phyloP scores from a whole-genome alignment of 2,329 filamentous ascomycete genomes.

The Epichloe uncinata region DNA sequence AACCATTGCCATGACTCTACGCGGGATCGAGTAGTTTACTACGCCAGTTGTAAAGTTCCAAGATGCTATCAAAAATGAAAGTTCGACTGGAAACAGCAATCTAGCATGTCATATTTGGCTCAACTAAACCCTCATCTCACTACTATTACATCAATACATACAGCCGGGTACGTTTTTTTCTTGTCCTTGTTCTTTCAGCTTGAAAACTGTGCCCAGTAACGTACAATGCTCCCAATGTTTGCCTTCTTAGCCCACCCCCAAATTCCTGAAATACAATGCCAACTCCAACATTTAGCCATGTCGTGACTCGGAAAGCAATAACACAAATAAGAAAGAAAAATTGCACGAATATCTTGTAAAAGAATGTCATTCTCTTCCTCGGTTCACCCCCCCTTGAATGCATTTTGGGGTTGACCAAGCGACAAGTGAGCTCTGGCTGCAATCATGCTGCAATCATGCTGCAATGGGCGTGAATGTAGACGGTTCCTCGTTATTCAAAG shows the following conservation, averaged over 20 bases:
- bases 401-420: too few relatives aligned
- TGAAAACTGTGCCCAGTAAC: neutral
- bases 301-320: neutral
- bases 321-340: neutral
- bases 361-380: too few relatives aligned
- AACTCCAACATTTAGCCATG: neutral
- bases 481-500: slow-evolving; percentile 52
- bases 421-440: neutral
- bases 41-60: too few relatives aligned
- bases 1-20: too few relatives aligned
- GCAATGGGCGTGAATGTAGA: neutral
- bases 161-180: neutral
- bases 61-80: neutral
- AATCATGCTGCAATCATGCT: too few relatives aligned
- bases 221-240: neutral
- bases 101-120: neutral
- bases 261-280: neutral
- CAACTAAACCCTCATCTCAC: neutral
- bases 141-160: neutral
- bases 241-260: neutral
- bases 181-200: neutral
- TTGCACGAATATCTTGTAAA: too few relatives aligned
- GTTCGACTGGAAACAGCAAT: neutral
- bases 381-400: too few relatives aligned
- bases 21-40: too few relatives aligned